Percentiles rank a stretch among this genome's conserved stretches.
phyloP scores from a whole-genome alignment of 2,329 filamentous ascomycete genomes.

The Cladorrhinum sp. region DNA sequence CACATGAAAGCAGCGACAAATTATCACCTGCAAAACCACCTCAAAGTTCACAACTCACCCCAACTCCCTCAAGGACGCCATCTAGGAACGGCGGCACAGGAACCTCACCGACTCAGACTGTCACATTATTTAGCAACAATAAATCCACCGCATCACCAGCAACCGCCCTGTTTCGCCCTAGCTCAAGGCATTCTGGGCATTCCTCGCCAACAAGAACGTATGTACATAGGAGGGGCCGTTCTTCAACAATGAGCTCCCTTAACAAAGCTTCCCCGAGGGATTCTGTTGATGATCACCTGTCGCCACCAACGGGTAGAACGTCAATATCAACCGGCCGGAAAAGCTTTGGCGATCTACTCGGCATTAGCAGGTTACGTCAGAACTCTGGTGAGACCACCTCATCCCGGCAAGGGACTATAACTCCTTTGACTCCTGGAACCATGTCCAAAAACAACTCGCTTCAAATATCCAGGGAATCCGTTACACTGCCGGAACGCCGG shows the following conservation, averaged over 20 bases:
- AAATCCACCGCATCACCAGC: constrained; percentile 44
- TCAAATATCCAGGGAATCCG: constrained; percentile 68
- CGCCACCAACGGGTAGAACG: constrained; percentile 66
- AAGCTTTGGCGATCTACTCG: constrained; percentile 88
- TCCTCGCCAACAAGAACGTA: constrained; percentile 65
- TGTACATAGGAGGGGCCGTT: constrained; percentile 67
- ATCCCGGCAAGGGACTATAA: constrained; percentile 64
- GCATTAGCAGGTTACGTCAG: constrained; percentile 73
- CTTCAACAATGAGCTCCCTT: constrained; percentile 85
- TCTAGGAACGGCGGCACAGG: constrained; percentile 27
- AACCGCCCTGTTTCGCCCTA: constrained; percentile 48
- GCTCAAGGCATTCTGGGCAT: constrained; percentile 53
- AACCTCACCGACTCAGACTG: constrained; percentile 33
- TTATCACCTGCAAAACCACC: constrained; percentile 13
- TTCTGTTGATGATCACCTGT: constrained; percentile 67
- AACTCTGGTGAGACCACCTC: constrained; percentile 66
- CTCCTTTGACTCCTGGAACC: constrained; percentile 66
- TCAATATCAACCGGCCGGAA: constrained; percentile 89
- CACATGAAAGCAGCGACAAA: constrained; percentile 25
- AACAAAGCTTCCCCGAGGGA: constrained; percentile 50
- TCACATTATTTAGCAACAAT: constrained; percentile 27
- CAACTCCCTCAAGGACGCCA: constrained; percentile 31
- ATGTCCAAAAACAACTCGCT: constrained; percentile 81
- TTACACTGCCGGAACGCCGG: constrained; percentile 71
- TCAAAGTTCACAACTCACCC: constrained; percentile 28